These are phyloP conservation scores for Umbellularia californica DNA, from an alignment of 164 flowering plant species.

Conservation along the genomic window DNA sequence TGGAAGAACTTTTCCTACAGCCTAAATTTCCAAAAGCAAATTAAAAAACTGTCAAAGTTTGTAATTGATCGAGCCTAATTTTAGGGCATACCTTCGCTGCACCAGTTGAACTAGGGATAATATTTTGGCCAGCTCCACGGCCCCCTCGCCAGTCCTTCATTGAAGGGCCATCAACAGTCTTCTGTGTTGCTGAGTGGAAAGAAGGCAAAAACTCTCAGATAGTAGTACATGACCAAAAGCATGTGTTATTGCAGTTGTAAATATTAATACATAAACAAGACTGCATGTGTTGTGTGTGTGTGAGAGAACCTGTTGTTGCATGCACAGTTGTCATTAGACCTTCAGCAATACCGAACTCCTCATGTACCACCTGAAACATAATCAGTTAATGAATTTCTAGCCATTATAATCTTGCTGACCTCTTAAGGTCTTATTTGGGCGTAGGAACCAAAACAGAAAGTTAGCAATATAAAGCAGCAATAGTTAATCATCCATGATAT, in stretches of 20 bases:
- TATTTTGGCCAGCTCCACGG: conserved; percentile 93
- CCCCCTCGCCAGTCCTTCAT: conserved; percentile 99
- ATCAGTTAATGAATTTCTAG: background rate
- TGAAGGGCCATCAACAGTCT: conserved; percentile 97
- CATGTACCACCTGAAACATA: conserved; percentile 78
- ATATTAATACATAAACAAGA: background rate
- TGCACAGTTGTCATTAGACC: conserved; percentile 98
- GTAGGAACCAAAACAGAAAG: background rate
- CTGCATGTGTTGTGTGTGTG: background rate
- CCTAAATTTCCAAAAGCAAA: conserved; percentile 37
- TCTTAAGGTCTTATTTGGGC: background rate
- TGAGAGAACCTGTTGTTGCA: conserved; percentile 86
- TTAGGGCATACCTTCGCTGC: conserved; percentile 77
- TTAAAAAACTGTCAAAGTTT: conserved; percentile 2
- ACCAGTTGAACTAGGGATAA: conserved; percentile 98
- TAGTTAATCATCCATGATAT: too few relatives aligned
- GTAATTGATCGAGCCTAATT: background rate
- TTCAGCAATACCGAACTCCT: conserved; percentile 92
- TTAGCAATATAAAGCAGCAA: too few relatives aligned
- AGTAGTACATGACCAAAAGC: background rate
- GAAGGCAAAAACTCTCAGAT: background rate
- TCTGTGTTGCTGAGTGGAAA: conserved; percentile 75
- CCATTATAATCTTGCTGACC: background rate
- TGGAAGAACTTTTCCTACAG: conserved; percentile 97
- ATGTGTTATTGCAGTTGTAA: too few relatives aligned